Evolutionary conservation across 257 asterid species (phyloP).

Genomic region (Rubia yunnanensis): DNA sequence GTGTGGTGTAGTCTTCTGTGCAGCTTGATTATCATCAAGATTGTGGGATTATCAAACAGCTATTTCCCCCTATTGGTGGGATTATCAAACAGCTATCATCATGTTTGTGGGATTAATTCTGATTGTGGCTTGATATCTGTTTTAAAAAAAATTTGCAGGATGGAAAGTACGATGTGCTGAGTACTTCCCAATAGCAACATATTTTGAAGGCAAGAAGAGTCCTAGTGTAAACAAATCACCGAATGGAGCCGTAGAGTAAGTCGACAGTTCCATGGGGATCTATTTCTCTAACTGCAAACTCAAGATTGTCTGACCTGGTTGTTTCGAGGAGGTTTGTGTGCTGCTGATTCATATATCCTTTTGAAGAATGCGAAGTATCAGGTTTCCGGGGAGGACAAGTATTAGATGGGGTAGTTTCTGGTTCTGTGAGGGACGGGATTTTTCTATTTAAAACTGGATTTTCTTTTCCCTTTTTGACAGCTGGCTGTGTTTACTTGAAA

Average conservation of each 20-base stretch:
- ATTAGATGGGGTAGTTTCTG: constrained; percentile 4
- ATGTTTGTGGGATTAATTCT: neutral
- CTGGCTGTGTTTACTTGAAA: constrained; percentile 15
- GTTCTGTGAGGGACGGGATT: constrained; percentile 6
- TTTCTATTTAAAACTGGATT: constrained; percentile 10
- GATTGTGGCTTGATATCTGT: neutral
- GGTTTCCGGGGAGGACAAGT: constrained; percentile 7
- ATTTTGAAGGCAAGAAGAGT: constrained; percentile 70
- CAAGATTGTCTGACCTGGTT: constrained; percentile 16
- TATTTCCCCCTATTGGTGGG: neutral
- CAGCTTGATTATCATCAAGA: neutral
- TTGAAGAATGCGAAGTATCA: neutral
- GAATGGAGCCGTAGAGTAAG: constrained; percentile 55
- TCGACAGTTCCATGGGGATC: constrained; percentile 39
- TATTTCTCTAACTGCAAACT: constrained; percentile 31
- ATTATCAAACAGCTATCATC: neutral
- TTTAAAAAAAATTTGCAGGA: constrained; percentile 31
- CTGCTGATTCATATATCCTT: constrained; percentile 12
- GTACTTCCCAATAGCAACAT: constrained; percentile 62
- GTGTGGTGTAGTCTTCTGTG: neutral
- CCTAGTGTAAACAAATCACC: constrained; percentile 41
- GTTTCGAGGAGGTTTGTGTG: constrained; percentile 1
- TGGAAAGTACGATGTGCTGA: constrained; percentile 77
- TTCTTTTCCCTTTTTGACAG: constrained; percentile 15
- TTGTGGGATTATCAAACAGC: neutral